These are phyloP conservation scores for Aureobasidium sp. DNA, from an alignment of 2,329 filamentous ascomycete species.

Conservation along the genomic window DNA sequence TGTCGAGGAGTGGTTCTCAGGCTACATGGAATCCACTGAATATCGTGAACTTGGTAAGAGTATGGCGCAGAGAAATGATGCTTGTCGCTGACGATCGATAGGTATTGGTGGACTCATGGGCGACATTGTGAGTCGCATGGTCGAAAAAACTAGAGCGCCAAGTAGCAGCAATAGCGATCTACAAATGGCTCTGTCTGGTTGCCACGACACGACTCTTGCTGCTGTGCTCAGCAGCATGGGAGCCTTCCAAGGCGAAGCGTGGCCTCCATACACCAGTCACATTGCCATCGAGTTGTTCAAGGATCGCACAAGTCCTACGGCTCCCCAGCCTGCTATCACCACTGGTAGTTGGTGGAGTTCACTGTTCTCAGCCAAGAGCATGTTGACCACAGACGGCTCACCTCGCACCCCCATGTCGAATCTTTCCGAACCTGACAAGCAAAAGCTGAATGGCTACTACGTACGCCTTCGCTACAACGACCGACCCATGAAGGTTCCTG, in stretches of 20 bases:
- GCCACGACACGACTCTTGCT: conserved; percentile 89
- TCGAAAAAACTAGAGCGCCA: conserved; percentile 34
- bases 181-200: conserved; percentile 74
- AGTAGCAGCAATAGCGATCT: conserved; percentile 45
- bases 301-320: conserved; percentile 29
- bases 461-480: conserved; percentile 92
- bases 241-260: conserved; percentile 60
- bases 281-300: conserved; percentile 87
- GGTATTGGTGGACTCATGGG: conserved; percentile 82
- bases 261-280: conserved; percentile 92
- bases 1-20: conserved; percentile 80
- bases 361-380: conserved; percentile 25
- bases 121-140: conserved; percentile 59
- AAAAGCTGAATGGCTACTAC: conserved; percentile 66
- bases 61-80: neutral
- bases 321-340: conserved; percentile 24
- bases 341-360: conserved; percentile 30
- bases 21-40: neutral
- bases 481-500: conserved; percentile 69
- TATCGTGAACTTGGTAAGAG: conserved; percentile 9
- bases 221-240: conserved; percentile 71
- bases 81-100: conserved; percentile 50
- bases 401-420: conserved; percentile 49
- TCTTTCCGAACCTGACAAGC: conserved; percentile 51
- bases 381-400: conserved; percentile 17